phyloP scores from a whole-genome alignment of 208 protist species.

The Leishmania arabica region DNA sequence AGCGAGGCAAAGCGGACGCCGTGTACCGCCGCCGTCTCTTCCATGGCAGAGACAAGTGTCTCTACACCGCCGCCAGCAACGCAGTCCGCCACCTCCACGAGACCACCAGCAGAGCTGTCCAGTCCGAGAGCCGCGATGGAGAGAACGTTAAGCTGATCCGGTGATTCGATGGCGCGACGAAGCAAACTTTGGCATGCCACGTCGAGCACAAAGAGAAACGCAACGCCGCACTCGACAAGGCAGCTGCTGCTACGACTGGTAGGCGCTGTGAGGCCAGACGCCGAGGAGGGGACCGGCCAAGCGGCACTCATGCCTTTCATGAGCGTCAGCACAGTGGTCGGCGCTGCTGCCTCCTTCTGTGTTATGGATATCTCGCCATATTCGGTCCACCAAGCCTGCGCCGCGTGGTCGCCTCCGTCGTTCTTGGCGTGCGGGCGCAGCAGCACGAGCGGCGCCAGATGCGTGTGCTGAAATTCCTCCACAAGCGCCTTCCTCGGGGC shows the following conservation, averaged over 20 bases:
- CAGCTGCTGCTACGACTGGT: neutral
- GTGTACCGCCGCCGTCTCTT: neutral
- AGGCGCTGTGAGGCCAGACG: neutral
- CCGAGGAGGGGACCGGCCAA: neutral
- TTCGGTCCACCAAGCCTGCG: neutral
- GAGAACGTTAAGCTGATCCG: slow-evolving; percentile 49
- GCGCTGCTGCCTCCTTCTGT: neutral
- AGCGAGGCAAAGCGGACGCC: slow-evolving; percentile 27
- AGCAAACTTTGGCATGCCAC: slow-evolving; percentile 48
- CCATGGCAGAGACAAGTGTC: slow-evolving; percentile 20
- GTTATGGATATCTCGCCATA: neutral
- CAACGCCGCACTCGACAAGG: slow-evolving; percentile 6
- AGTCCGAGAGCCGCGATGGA: slow-evolving; percentile 60
- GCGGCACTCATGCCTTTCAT: slow-evolving; percentile 4
- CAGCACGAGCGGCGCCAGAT: slow-evolving; percentile 9
- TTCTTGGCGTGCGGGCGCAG: neutral
- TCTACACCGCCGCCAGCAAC: slow-evolving; percentile 20
- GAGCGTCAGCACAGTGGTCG: neutral
- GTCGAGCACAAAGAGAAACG: slow-evolving; percentile 45
- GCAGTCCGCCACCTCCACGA: slow-evolving; percentile 54
- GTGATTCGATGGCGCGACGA: slow-evolving; percentile 31
- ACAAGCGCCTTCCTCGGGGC: neutral
- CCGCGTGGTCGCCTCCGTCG: neutral
- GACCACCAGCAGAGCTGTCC: slow-evolving; percentile 47
- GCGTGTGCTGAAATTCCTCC: neutral